Base-by-base conservation (phyloP, 192 early-diverging fungal genomes). In the Chytriomyces hyalinus region DNA sequence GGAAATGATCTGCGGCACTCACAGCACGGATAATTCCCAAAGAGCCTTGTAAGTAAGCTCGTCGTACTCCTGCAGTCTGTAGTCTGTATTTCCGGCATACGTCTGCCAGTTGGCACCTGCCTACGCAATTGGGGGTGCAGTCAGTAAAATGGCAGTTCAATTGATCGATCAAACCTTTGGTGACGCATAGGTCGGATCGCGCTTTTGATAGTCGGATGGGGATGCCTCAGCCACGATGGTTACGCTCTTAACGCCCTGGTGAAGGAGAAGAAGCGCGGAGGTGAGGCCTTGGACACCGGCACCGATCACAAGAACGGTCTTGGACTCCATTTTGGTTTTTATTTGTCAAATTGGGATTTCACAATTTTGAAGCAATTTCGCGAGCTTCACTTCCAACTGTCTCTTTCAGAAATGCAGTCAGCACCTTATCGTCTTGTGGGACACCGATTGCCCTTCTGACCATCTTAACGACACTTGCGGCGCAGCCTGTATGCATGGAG, bases 251-350 rank as follows among this genome's bases (percentile, higher is more conserved):
- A 6, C 90, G 13, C 87, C 82, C 77, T 85, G 83, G 70, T 89
- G 88, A 28, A 92, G 82, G 7, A 91, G 64, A 0, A 94, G 70
- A 6, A 70, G 57, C 6, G 90, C 94, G 0, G 89, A 89, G 7
- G 93, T 94, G 11, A 94, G 84, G 10, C 93, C 93, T 24, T 87
- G 75, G 5, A 94, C 94, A 73, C 93, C 93, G 5, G 92, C 90
- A 15, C 94, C 94, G 76, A 95, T 77, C 4, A 95, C 91, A 7
- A 80, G 78, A 26, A 88, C 65, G 7, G n/a, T 28, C 62, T 73
- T 24, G 15, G 13, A 22, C 7, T 73, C 60, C 71, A 73, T 73
- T 70, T 70, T 20, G 17, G 47, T 15, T 24, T 53, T 60, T 22
- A 22, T n/a, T 60, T n/a, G 22, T 60, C 15, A 60, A 60, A 60